Percentiles rank a stretch among this genome's conserved stretches.
phyloP scores from a whole-genome alignment of 1,139 yeast genomes.

The Wickerhamomyces sp. region DNA sequence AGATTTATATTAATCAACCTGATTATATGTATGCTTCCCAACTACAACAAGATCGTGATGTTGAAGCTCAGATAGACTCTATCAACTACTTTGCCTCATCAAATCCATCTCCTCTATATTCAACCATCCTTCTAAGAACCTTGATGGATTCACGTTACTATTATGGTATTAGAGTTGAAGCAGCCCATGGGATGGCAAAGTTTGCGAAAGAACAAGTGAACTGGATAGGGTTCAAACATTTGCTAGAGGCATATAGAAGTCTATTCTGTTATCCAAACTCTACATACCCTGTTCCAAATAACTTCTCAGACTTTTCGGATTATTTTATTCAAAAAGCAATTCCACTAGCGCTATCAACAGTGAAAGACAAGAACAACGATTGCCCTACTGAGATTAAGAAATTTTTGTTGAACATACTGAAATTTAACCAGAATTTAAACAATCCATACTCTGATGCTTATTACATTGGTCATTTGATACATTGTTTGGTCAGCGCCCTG shows the following conservation, averaged over 20 bases:
- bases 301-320: slow-evolving; percentile 62
- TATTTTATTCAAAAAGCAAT: slow-evolving; percentile 71
- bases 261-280: slow-evolving; percentile 70
- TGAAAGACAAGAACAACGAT: slow-evolving; percentile 59
- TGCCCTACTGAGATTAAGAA: slow-evolving; percentile 61
- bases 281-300: slow-evolving; percentile 70
- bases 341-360: slow-evolving; percentile 53
- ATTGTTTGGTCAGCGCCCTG: slow-evolving; percentile 49
- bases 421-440: slow-evolving; percentile 81
- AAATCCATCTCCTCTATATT: slow-evolving; percentile 53
- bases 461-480: slow-evolving; percentile 58
- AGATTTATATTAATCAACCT: slow-evolving; percentile 76
- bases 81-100: slow-evolving; percentile 60
- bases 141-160: slow-evolving; percentile 80
- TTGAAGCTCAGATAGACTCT: slow-evolving; percentile 91
- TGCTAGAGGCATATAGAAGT: slow-evolving; percentile 63
- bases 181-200: slow-evolving; percentile 72
- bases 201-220: slow-evolving; percentile 58
- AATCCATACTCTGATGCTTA: slow-evolving; percentile 73
- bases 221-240: slow-evolving; percentile 69
- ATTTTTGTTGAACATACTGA: slow-evolving; percentile 64
- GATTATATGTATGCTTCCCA: slow-evolving; percentile 96
- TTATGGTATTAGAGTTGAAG: slow-evolving; percentile 85
- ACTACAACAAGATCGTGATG: slow-evolving; percentile 90
- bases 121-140: slow-evolving; percentile 76